Conservation (phyloP, 2,329 filamentous ascomycete species). For the Claviceps fusiformis region DNA sequence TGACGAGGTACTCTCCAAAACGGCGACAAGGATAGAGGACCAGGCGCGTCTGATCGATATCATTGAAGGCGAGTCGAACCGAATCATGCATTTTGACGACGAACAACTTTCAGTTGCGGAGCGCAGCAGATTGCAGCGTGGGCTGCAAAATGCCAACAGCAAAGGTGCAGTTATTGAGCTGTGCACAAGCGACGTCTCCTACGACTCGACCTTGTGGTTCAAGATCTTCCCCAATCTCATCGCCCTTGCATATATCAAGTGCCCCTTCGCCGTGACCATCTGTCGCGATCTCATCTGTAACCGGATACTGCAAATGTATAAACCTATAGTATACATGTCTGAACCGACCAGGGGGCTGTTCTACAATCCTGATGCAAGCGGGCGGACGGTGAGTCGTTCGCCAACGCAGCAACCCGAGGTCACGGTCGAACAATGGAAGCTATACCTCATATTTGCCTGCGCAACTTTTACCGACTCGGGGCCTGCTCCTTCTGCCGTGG, state of each 20-base stretch:
- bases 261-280: conserved; percentile 79
- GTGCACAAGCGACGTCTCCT: conserved; percentile 88
- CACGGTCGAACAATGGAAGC: conserved; percentile 92
- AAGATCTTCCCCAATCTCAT: conserved; percentile 96
- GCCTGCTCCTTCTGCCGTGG: conserved; percentile 25
- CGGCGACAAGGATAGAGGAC: conserved; percentile 42
- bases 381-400: conserved; percentile 36
- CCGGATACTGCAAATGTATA: conserved; percentile 84
- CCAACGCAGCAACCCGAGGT: conserved; percentile 69
- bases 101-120: conserved; percentile 86
- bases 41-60: conserved; percentile 74
- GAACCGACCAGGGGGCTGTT: conserved; percentile 55
- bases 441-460: conserved; percentile 94
- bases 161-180: conserved; percentile 83
- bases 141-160: conserved; percentile 70
- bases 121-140: conserved; percentile 79
- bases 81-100: conserved; percentile 84
- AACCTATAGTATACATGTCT: conserved; percentile 63
- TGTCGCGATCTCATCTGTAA: conserved; percentile 88
- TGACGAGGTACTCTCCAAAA: conserved; percentile 72
- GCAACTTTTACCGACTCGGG: conserved; percentile 83
- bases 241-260: conserved; percentile 77
- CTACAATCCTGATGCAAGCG: conserved; percentile 47
- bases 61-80: conserved; percentile 75
- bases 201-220: conserved; percentile 92